These are phyloP conservation scores for Plantago elongata DNA, from an alignment of 257 asterid species.

Conservation along the genomic window DNA sequence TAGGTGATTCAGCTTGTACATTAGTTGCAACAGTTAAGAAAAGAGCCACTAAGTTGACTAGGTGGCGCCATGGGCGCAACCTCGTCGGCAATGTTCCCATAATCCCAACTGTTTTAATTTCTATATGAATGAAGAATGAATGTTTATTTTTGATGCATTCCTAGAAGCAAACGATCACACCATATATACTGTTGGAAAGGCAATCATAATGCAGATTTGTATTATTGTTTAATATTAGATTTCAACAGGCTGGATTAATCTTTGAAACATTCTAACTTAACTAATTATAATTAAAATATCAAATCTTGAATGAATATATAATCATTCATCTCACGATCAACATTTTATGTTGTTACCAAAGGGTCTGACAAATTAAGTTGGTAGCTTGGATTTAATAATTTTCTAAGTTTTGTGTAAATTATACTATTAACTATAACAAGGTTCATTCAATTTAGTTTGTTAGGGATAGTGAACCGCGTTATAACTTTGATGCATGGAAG, in stretches of 20 bases:
- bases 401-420: too few relatives aligned
- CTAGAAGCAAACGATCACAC: neutral
- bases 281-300: too few relatives aligned
- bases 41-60: constrained; percentile 9
- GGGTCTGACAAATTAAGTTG: too few relatives aligned
- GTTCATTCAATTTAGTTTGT: too few relatives aligned
- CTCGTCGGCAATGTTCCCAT: constrained; percentile 11
- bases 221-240: constrained; percentile 8
- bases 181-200: constrained; percentile 17
- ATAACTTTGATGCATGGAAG: too few relatives aligned
- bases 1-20: neutral
- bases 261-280: too few relatives aligned
- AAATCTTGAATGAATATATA: too few relatives aligned
- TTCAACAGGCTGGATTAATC: constrained; percentile 5
- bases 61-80: constrained; percentile 20
- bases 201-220: constrained; percentile 1
- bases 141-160: constrained; percentile 7
- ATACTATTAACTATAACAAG: too few relatives aligned
- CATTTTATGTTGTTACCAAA: too few relatives aligned
- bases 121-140: neutral
- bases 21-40: constrained; percentile 13
- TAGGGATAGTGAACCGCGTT: too few relatives aligned
- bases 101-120: neutral
- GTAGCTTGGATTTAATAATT: too few relatives aligned
- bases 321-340: too few relatives aligned